Evolutionary conservation across 2,329 filamentous ascomycete species (phyloP), one percentile per base, ranked within the genome.

Genomic region (Penicillium sp.): DNA sequence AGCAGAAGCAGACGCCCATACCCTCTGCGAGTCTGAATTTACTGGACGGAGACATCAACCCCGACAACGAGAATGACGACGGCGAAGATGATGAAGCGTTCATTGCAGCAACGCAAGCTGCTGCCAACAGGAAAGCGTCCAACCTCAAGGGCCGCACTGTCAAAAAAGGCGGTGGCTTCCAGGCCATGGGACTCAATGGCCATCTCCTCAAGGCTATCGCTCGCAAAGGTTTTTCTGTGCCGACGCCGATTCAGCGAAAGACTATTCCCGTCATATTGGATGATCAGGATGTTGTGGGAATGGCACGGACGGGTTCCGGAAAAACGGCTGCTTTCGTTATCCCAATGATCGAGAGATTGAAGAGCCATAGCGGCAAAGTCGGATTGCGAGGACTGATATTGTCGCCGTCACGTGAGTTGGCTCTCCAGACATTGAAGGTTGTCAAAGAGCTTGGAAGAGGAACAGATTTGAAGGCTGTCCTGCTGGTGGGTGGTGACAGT

Each of bases 271-370:
- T 97, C 55, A 85, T 99, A 55, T 80, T 97, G 64, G 89, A 95
- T 60, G 84, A 88, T 54, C 90, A 91, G 74, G 94, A 99, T 81
- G 90, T 97, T n/a, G 93, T 99, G 23, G 95, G 92, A 63, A 99
- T 99, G 94, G 94, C 94, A 7, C 83, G 95, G 63, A 99, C 95
- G n/a, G 94, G 94, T 70, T 97, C 92, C 20, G 94, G 94, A 77
- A 99, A 99, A 79, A 99, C 95, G 1, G 94, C 92, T 1, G 94
- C 94, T 21, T 99, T 99, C 72, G 91, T 97, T 24, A 95, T 99
- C 62, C 94, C 94, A 45, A 96, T 99, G 93, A 91, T 99, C 60
- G 91, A 99, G 77, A 89, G 88, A 63, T 79, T 99, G 60, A 95
- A 92, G 73, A 83, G 85, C 23, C 95, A 99, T 72, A 96, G 89